Base-by-base conservation (phyloP, 106 monocot species). In the Gastrodia elata region DNA sequence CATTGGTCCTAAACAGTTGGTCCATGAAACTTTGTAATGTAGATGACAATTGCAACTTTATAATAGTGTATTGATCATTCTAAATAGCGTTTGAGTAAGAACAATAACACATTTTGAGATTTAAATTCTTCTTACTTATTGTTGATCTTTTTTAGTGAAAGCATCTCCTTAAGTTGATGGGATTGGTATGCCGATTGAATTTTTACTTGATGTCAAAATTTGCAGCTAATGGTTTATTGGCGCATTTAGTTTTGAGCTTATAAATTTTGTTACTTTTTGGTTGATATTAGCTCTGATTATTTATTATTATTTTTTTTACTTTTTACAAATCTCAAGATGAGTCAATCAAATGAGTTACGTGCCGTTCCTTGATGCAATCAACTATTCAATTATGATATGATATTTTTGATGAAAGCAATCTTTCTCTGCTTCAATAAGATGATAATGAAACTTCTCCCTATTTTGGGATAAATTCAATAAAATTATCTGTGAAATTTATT, bases 311-410 rank as follows among this genome's bases (percentile, higher is more conserved):
- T 72, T n/a, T n/a, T n/a, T n/a, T n/a, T n/a, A n/a, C n/a, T 77
- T 40, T 46, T 87, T 97, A 80, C 97, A 97, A 93, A 78, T 84
- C 84, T 82, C 92, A 97, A 93, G 97, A 93, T 97, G n/a, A 81
- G 52, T 39, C 30, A 59, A 70, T 52, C 39, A 11, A 68, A 28
- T 77, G 68, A 41, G 35, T 74, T n/a, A n/a, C n/a, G n/a, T n/a
- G n/a, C n/a, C 28, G 37, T 61, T 61, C 18, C 64, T 68, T 85
- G 78, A 78, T 77, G 77, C 41, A 57, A 77, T 74, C 71, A 38
- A 34, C 64, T 73, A 18, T 67, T 35, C 74, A 56, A 74, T 70
- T 42, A 73, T 71, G 74, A 70, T n/a, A 27, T 57, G 65, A 16
- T 61, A 15, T 61, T 56, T 10, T 16, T 27, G 39, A 40, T 39